Base-by-base conservation (phyloP, 2,329 filamentous ascomycete species). In the Drechmeria coniospora region DNA sequence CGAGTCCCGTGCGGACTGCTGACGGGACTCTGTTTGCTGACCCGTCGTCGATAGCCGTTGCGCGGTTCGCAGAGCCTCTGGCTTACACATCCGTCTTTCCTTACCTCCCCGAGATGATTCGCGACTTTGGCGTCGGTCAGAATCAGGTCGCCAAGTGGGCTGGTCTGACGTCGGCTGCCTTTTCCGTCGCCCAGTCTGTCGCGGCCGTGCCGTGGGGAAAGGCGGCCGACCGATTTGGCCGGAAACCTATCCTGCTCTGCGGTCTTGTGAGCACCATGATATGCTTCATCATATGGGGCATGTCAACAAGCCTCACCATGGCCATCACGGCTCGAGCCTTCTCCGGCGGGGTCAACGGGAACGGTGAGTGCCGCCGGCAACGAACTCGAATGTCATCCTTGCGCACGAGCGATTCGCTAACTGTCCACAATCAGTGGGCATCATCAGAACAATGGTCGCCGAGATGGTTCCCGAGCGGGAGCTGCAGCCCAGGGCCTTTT, bases 401-500 rank as follows among this genome's bases (percentile, higher is more conserved):
- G n/a, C 26, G 12, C 11, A 9, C 12, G 11, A 9, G 12, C 10
- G 6, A 5, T 12, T 5, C 4, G 21, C 21, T 24, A 11, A 29
- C 12, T 24, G 10, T 10, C 8, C n/a, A n/a, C n/a, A 20, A 6
- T 10, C 28, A 74, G 77, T 87, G n/a, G 80, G 90, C 2, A 94
- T 94, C 35, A 77, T 94, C 36, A 62, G 86, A 38, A 92, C 83
- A 11, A 83, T 90, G 58, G 84, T 94, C 2, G 87, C 87, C 0
- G 87, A 94, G 51, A 74, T 94, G 65, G 84, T 93, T 2, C 80
- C 83, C 0, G 74, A 90, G 49, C 83, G 69, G 48, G 79, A 84
- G 45, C 61, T 93, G 6, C 87, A 94, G 45, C 86, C 87, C 0
- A 64, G 74, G 28, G 90, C 90, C 0, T 95, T 95, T 51, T 84